These are phyloP conservation scores for Aspergillus bertholletiae DNA, from an alignment of 495 filamentous ascomycete genomes.

Conservation along the genomic window DNA sequence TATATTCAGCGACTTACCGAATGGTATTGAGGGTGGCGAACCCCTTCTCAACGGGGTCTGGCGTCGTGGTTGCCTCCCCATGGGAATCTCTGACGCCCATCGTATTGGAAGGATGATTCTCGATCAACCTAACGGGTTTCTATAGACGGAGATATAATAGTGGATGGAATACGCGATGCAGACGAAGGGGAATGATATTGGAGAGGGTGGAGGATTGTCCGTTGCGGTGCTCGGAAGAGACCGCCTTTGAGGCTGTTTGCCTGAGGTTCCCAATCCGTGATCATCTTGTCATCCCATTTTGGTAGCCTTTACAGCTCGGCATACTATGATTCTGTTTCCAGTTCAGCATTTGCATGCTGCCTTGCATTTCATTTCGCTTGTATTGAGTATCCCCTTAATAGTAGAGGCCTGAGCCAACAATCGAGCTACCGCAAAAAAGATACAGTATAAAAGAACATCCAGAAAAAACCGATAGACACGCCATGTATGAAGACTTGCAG, in stretches of 20 bases:
- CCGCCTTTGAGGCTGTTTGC: constrained; percentile 13
- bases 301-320: neutral
- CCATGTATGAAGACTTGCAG: neutral
- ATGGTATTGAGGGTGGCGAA: constrained; percentile 76
- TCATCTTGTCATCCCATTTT: constrained; percentile 16
- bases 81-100: constrained; percentile 49
- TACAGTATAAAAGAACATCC: neutral
- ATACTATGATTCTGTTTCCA: neutral
- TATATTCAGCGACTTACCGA: constrained; percentile 47
- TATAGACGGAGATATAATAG: constrained; percentile 24
- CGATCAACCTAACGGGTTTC: neutral
- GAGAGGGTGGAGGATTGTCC: constrained; percentile 15
- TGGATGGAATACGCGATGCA: constrained; percentile 24
- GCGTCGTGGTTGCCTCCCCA: constrained; percentile 50
- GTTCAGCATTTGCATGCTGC: neutral
- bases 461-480: neutral
- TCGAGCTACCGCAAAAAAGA: neutral
- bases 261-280: neutral
- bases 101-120: constrained; percentile 11
- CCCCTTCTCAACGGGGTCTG: constrained; percentile 68
- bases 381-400: neutral
- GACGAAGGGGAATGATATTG: constrained; percentile 17
- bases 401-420: neutral
- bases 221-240: constrained; percentile 18
- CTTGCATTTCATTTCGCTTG: neutral